Percentiles rank a stretch among this genome's conserved stretches.
These are phyloP conservation scores for Termitomyces sp. DNA, from an alignment of 768 basidiomycete genomes.

Conservation along the genomic window DNA sequence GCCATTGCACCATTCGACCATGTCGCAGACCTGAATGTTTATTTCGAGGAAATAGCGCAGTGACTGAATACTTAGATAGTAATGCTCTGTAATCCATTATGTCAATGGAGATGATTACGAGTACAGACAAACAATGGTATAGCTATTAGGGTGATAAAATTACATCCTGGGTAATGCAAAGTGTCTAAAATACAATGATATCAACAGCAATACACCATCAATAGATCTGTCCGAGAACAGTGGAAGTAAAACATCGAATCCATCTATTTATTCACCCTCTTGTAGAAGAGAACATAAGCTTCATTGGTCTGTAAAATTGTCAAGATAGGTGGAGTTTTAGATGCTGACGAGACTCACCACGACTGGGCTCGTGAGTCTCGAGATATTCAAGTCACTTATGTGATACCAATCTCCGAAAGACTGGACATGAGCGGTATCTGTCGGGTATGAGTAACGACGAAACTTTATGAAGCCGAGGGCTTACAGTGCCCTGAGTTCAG, in stretches of 20 bases:
- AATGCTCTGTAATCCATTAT: background rate
- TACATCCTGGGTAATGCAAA: conserved; percentile 18
- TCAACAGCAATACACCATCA: conserved; percentile 12
- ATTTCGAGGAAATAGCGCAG: conserved; percentile 44
- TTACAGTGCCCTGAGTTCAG: conserved; percentile 93
- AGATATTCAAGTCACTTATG: conserved; percentile 2
- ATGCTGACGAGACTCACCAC: conserved; percentile 50
- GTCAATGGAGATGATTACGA: background rate
- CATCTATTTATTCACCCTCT: conserved; percentile 48
- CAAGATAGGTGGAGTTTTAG: background rate
- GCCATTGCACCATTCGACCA: conserved; percentile 45
- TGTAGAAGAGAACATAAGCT: conserved; percentile 84
- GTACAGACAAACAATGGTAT: conserved; percentile 6
- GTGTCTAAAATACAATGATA: conserved; percentile 19
- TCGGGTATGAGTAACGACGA: conserved; percentile 3
- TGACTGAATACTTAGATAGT: background rate
- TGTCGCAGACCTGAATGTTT: conserved; percentile 33
- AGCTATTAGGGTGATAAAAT: conserved; percentile 13
- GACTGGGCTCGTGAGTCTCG: conserved; percentile 37
- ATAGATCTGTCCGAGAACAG: conserved; percentile 14
- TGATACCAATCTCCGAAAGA: conserved; percentile 76
- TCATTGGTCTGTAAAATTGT: conserved; percentile 34
- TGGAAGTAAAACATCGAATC: conserved; percentile 19
- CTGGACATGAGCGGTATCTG: conserved; percentile 91
- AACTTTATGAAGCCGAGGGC: conserved; percentile 24